Percentiles rank a stretch among this genome's conserved stretches.
phyloP scores from a whole-genome alignment of 495 filamentous ascomycete species.

The Xylaria castorea region DNA sequence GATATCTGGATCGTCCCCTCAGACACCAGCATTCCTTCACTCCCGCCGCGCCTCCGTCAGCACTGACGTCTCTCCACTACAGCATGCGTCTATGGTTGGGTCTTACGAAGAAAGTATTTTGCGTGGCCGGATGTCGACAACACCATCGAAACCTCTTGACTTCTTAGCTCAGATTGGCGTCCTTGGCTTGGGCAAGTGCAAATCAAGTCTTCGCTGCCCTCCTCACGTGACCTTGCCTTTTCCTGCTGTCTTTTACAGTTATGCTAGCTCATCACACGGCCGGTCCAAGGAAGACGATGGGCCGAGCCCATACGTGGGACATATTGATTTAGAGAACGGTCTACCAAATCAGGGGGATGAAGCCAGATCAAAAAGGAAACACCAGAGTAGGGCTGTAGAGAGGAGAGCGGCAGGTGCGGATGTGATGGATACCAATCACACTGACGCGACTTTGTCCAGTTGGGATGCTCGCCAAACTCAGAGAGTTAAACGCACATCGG shows the following conservation, averaged over 20 bases:
- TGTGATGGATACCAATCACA: conserved; percentile 35
- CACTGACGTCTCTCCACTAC: conserved; percentile 76
- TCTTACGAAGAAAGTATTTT: conserved; percentile 98
- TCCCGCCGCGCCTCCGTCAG: conserved; percentile 74
- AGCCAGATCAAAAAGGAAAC: conserved; percentile 54
- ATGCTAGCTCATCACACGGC: conserved; percentile 68
- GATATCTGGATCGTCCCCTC: conserved; percentile 60
- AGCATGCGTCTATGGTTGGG: conserved; percentile 93
- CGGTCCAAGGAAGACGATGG: conserved; percentile 72
- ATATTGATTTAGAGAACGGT: conserved; percentile 87
- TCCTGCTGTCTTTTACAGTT: conserved; percentile 96
- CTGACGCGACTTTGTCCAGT: conserved; percentile 40
- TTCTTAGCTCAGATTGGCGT: conserved; percentile 98
- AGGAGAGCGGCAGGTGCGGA: conserved; percentile 40
- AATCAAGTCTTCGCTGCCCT: conserved; percentile 82
- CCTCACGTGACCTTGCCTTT: conserved; percentile 92
- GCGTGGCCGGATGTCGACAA: conserved; percentile 94
- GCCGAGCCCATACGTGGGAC: conserved; percentile 94
- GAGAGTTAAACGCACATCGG: conserved; percentile 66
- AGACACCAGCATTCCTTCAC: conserved; percentile 63
- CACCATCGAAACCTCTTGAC: conserved; percentile 88
- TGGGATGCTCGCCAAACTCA: conserved; percentile 46
- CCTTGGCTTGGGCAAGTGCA: conserved; percentile 88
- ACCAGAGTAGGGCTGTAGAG: conserved; percentile 44
- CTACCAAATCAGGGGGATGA: conserved; percentile 60